Percentiles rank a stretch among this genome's conserved stretches.
phyloP scores from a whole-genome alignment of 108 stramenopile species.

The Skeletonema potamos region DNA sequence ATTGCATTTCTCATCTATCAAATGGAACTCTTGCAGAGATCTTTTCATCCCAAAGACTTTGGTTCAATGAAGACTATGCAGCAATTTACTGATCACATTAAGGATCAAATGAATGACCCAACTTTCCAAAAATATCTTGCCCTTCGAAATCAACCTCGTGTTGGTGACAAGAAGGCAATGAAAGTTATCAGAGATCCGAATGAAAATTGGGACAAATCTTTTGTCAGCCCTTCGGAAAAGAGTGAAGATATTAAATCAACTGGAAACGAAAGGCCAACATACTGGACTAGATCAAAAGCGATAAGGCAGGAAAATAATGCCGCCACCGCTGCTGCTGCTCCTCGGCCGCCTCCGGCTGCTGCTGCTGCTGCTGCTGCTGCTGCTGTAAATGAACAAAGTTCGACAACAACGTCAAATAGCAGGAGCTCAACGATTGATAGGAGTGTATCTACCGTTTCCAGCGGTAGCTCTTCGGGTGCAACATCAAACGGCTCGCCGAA shows the following conservation, averaged over 20 bases:
- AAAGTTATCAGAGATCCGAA: constrained; percentile 29
- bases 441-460: background rate
- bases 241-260: background rate
- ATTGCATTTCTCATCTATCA: constrained; percentile 31
- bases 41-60: constrained; percentile 25
- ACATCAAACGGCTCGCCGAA: background rate
- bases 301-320: background rate
- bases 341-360: too few relatives aligned
- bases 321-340: background rate
- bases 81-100: constrained; percentile 27
- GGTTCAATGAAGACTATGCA: constrained; percentile 29
- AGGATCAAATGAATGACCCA: constrained; percentile 36
- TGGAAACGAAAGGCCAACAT: background rate
- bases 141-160: constrained; percentile 15
- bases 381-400: background rate
- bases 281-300: background rate
- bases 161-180: constrained; percentile 39
- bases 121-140: constrained; percentile 41
- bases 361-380: background rate
- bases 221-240: constrained; percentile 16
- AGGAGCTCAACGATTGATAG: background rate
- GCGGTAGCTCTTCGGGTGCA: background rate
- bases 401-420: background rate
- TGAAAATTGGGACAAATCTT: constrained; percentile 26
- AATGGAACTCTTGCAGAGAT: constrained; percentile 15